Percentiles rank a stretch among this genome's conserved stretches.
Conservation (phyloP, 306 rosid species). For the Glycyrrhiza uralensis region DNA sequence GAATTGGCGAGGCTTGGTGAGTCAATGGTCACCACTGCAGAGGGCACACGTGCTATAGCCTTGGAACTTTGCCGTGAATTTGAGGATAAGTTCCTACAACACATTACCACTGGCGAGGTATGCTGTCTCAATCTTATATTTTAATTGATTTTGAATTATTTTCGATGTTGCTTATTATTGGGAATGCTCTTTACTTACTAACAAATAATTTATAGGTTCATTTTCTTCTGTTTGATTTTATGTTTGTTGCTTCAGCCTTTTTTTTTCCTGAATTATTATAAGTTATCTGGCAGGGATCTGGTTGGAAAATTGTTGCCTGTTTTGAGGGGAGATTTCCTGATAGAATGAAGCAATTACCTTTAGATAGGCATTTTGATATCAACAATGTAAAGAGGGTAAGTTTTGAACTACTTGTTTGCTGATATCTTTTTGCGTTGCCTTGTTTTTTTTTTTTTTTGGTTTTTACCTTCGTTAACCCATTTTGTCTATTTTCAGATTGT, state of each 20-base stretch:
- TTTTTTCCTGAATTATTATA: neutral
- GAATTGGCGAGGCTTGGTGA: slow-evolving; percentile 97
- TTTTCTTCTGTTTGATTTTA: neutral
- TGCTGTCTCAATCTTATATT: slow-evolving; percentile 28
- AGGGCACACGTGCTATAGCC: slow-evolving; percentile 96
- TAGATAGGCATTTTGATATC: slow-evolving; percentile 95
- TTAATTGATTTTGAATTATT: slow-evolving; percentile 3
- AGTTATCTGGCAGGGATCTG: slow-evolving; percentile 74
- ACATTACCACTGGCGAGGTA: slow-evolving; percentile 90
- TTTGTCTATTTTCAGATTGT: slow-evolving; percentile 60
- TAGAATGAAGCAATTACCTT: slow-evolving; percentile 90
- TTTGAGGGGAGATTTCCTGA: slow-evolving; percentile 95
- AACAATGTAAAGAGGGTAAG: slow-evolving; percentile 95
- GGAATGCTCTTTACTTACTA: neutral
- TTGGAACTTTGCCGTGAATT: slow-evolving; percentile 99
- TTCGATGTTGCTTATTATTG: neutral
- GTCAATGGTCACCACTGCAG: slow-evolving; percentile 80
- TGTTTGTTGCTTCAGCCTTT: neutral
- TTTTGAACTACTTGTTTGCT: neutral
- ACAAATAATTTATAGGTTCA: neutral
- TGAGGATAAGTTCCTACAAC: slow-evolving; percentile 95
- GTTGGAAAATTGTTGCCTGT: slow-evolving; percentile 98
- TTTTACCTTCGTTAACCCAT: neutral
- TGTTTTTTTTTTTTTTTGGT: neutral
- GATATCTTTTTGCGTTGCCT: neutral